A percentile compares a stretch with the other conserved stretches of the same genome.
Evolutionary conservation across 2,329 filamentous ascomycete species (phyloP).

Genomic region (Aspergillus thermomutatus): DNA sequence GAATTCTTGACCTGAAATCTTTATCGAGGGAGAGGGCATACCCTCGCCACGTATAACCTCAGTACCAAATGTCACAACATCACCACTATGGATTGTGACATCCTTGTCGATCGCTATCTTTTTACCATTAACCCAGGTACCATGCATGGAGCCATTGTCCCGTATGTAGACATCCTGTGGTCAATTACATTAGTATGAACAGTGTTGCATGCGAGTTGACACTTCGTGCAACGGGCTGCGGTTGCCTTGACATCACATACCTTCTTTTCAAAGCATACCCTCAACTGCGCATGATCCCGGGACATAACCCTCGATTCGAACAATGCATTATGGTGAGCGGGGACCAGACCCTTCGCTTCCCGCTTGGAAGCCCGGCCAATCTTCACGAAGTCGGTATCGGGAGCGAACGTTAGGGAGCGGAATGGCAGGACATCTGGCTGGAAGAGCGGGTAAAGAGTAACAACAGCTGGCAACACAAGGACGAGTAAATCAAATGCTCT

Average conservation of each 20-base stretch:
- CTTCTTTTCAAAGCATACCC: slow-evolving; percentile 23
- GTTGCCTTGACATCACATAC: slow-evolving; percentile 16
- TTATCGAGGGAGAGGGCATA: slow-evolving; percentile 16
- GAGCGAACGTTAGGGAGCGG: slow-evolving; percentile 32
- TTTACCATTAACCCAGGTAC: slow-evolving; percentile 53
- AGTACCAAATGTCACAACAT: slow-evolving; percentile 45
- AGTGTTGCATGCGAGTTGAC: background rate
- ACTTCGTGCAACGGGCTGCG: background rate
- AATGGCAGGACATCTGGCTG: slow-evolving; percentile 21
- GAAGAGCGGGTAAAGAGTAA: slow-evolving; percentile 31
- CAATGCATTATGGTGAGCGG: slow-evolving; percentile 39
- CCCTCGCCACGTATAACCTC: slow-evolving; percentile 49
- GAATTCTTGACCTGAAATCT: background rate
- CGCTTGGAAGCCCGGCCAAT: slow-evolving; percentile 44
- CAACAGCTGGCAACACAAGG: slow-evolving; percentile 23
- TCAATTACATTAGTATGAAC: background rate
- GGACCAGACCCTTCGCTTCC: slow-evolving; percentile 32
- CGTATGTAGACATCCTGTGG: slow-evolving; percentile 45
- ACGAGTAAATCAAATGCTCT: slow-evolving; percentile 6
- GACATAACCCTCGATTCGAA: slow-evolving; percentile 49
- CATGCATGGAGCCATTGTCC: slow-evolving; percentile 61
- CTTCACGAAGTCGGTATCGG: slow-evolving; percentile 23
- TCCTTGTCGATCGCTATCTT: slow-evolving; percentile 39
- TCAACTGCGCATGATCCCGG: slow-evolving; percentile 42
- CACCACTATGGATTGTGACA: slow-evolving; percentile 36